phyloP scores from a whole-genome alignment of 768 basidiomycete genomes.

The Inosperma sp. region DNA sequence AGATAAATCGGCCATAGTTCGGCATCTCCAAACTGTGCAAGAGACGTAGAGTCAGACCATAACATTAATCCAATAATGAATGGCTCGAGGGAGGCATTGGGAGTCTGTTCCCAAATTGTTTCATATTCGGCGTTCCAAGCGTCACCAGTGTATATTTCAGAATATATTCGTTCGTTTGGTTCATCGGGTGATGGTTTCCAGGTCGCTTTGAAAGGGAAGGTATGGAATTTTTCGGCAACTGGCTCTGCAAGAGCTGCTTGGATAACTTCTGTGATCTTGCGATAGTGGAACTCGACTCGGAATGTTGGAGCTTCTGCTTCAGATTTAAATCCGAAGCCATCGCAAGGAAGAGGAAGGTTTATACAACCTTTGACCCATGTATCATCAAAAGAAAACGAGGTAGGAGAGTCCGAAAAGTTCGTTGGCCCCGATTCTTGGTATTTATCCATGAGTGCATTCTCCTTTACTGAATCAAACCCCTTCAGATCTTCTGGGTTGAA shows the following conservation, averaged over 20 bases:
- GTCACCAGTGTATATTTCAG: not conserved
- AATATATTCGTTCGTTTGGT: not conserved
- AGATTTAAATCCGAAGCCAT: slow-evolving; percentile 10
- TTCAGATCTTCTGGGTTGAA: slow-evolving; percentile 19
- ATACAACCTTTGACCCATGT: slow-evolving; percentile 23
- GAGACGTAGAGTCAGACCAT: slow-evolving; percentile 20
- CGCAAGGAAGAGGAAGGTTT: slow-evolving; percentile 20
- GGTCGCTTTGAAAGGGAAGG: slow-evolving; percentile 24
- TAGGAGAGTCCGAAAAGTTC: slow-evolving; percentile 1
- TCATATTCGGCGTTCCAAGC: not conserved
- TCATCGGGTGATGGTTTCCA: slow-evolving; percentile 12
- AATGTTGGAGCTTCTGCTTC: slow-evolving; percentile 28
- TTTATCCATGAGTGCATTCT: slow-evolving; percentile 14
- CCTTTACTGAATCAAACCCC: slow-evolving; percentile 17
- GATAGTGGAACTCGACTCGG: slow-evolving; percentile 26
- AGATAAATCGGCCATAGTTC: slow-evolving; percentile 39
- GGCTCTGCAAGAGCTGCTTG: slow-evolving; percentile 12
- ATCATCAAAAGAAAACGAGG: slow-evolving; percentile 12
- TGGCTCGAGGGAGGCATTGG: slow-evolving; percentile 10
- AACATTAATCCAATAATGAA: slow-evolving; percentile 16
- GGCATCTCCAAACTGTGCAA: slow-evolving; percentile 28
- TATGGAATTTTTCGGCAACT: slow-evolving; percentile 17
- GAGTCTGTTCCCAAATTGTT: not conserved
- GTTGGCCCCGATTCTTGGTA: slow-evolving; percentile 9
- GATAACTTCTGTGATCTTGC: slow-evolving; percentile 16